A percentile compares a stretch with the other conserved stretches of the same genome.
phyloP scores from a whole-genome alignment of 176 grass and related monocot species.

The Oryza longistaminata region DNA sequence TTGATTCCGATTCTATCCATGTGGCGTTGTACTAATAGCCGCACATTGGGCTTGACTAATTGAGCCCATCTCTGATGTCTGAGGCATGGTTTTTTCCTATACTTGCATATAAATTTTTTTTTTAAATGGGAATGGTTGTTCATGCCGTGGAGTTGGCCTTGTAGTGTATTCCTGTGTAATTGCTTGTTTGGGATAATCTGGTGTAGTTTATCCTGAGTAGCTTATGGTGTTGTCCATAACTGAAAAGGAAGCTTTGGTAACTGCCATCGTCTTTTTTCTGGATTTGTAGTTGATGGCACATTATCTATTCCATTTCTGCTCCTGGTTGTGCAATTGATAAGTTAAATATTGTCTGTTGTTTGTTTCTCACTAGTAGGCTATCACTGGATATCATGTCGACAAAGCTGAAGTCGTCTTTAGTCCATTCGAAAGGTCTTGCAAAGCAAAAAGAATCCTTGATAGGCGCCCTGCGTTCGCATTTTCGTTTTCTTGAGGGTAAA shows the following conservation, averaged over 20 bases:
- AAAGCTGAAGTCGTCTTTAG: conserved; percentile 66
- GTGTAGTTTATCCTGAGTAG: too few relatives aligned
- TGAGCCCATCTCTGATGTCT: neutral
- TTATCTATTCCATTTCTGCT: conserved; percentile 28
- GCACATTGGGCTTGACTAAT: neutral
- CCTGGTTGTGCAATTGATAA: conserved; percentile 16
- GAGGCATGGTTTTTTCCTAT: neutral
- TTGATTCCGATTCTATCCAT: conserved; percentile 12
- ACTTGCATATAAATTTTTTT: neutral
- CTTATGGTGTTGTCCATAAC: conserved; percentile 17
- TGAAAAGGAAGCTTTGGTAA: conserved; percentile 29
- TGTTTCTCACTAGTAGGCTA: conserved; percentile 54
- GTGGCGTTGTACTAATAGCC: too few relatives aligned
- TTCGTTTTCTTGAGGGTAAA: conserved; percentile 81
- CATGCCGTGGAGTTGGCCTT: neutral
- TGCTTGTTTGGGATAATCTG: neutral
- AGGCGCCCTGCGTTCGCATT: conserved; percentile 66
- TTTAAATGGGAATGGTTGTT: neutral
- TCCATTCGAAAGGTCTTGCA: conserved; percentile 69
- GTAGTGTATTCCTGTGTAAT: neutral
- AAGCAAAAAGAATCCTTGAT: conserved; percentile 78
- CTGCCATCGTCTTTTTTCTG: conserved; percentile 9
- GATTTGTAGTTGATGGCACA: conserved; percentile 26
- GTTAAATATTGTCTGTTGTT: conserved; percentile 30
- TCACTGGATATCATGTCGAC: conserved; percentile 79